Percentiles rank a stretch among this genome's conserved stretches.
phyloP scores from a whole-genome alignment of 768 basidiomycete genomes.

The Kwoniella heveanensis region DNA sequence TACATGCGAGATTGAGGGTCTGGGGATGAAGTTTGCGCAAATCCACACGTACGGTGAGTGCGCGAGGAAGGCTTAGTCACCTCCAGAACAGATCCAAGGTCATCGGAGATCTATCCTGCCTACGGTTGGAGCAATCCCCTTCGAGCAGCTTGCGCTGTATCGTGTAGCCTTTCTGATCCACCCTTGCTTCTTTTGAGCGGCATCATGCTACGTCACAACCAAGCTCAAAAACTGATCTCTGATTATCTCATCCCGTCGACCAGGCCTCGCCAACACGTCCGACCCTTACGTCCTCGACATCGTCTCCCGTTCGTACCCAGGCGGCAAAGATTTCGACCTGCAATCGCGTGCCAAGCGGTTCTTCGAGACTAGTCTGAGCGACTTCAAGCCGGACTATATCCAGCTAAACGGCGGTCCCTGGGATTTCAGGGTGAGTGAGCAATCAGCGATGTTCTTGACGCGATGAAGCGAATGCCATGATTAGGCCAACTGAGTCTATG shows the following conservation, averaged over 20 bases:
- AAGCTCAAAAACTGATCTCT: too few species aligned
- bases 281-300: conserved; percentile 5
- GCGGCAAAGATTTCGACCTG: background rate
- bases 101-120: too few species aligned
- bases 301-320: conserved; percentile 3
- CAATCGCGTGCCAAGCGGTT: conserved; percentile 2
- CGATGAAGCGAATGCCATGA: too few species aligned
- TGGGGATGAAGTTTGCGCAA: background rate
- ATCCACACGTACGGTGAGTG: conserved; percentile 3
- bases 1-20: background rate
- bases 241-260: too few species aligned
- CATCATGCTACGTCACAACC: too few species aligned
- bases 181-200: too few species aligned
- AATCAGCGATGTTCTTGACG: too few species aligned
- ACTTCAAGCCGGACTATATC: conserved; percentile 1
- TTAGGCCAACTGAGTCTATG: too few species aligned
- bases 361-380: background rate
- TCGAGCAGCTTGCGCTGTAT: too few species aligned
- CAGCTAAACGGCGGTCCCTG: conserved; percentile 2
- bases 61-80: background rate
- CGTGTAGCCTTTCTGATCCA: too few species aligned
- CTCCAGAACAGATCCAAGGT: too few species aligned
- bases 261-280: conserved; percentile 2
- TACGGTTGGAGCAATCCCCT: too few species aligned
- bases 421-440: conserved; percentile 1